Base-by-base conservation (phyloP, 1,139 yeast genomes). In the Pichia sp. region DNA sequence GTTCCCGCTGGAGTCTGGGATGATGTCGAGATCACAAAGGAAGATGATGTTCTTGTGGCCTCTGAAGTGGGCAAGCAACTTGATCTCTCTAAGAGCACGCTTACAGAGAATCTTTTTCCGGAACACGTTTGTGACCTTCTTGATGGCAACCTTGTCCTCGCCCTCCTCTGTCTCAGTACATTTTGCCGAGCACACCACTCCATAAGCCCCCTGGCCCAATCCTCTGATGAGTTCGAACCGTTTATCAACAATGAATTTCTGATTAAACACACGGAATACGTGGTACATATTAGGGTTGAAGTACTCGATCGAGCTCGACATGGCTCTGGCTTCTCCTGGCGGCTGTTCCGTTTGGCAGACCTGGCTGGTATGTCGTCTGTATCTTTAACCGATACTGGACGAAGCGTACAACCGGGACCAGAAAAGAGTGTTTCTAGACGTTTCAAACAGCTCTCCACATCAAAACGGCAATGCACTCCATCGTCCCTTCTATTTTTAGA, bases 141-240 rank as follows among this genome's bases (percentile, higher is more conserved):
- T 93, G 66, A 93, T 89, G 43, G 99, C 99, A 41, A 93, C 96
- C n/a, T 76, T 70, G 13, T 85, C 86, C 54, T 84, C 88, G 50
- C 83, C 88, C 53, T 87, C 93, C 22, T 82, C 79, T 1, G 80
- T 73, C 50, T 82, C 85, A 5, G 78, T 73, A 68, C 91, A 91
- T 63, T 82, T 80, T 31, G 99, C 98, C 1, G 96, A 87, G 64
- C 96, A 93, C 5, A 93, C 98, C 6, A 91, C 83, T 31, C 99
- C 99, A 66, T 93, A 93, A 0, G 99, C 97, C 3, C 99, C 99
- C 63, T 91, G 96, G 26, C 99, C 99, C 47, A 93, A 77, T 62
- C 90, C 96, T 63, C 90, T 88, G 56, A 88, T 87, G 60, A 93
- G 78, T 65, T 87, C 85, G 69, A 90, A 88, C 54, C 96, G 74